Evolutionary conservation across 164 flowering plant genomes (phyloP), one percentile per base, ranked within the genome.

Genomic region (Akebia trifoliata): DNA sequence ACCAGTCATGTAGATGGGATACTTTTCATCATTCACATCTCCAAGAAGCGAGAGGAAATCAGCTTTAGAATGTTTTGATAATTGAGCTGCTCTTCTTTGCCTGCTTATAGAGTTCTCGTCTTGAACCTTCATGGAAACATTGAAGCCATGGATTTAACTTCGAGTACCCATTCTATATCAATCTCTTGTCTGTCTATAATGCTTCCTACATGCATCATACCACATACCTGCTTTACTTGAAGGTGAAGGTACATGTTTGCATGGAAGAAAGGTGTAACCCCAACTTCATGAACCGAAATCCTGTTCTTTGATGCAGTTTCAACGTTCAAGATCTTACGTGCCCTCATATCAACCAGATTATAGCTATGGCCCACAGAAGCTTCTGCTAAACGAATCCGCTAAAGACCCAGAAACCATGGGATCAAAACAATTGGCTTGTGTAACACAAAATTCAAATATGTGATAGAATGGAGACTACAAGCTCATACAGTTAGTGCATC

Each of bases 191-290:
- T 5, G 54, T 35, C n/a, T 12, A 18, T 17, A n/a, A 4, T 10
- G 24, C 20, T 6, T 52, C 20, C 49, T 54, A 47, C 52, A 39
- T 42, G 30, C 8, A 8, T 6, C 15, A 18, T 56, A 24, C 12
- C 4, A 49, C 42, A 37, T 73, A 75, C 93, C 84, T 81, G 88
- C 57, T 77, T 47, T 21, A 84, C 74, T 66, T 76, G 78, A 62
- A 87, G 93, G 69, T 85, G 92, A 58, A 82, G 81, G 65, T 85
- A 85, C 90, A 81, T 85, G 58, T 90, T 87, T 62, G 93, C 97
- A 76, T 87, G 97, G 75, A 90, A 90, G 64, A 85, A 86, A 43
- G 92, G 85, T 28, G 26, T 55, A 52, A 50, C 42, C 25, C 81
- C 84, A 26, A 87, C 66, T 51, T 78, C 79, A 59, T 48, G 52